A percentile compares a stretch with the other conserved stretches of the same genome.
Evolutionary conservation across 2,329 filamentous ascomycete genomes (phyloP).

Genomic region (Xylariomycetidae sp.): DNA sequence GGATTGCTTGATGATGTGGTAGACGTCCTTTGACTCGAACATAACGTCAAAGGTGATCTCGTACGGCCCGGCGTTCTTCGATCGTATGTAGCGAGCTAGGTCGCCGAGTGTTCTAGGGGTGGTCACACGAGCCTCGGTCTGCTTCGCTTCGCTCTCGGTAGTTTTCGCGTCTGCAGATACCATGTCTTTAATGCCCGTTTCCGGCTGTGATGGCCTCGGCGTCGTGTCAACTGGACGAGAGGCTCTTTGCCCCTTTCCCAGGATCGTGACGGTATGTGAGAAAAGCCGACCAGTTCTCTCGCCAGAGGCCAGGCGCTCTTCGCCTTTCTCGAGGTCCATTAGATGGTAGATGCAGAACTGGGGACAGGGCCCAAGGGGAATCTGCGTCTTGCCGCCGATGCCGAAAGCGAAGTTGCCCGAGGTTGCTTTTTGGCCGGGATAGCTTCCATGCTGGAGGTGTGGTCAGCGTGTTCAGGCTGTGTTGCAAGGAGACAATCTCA

Average conservation of each 20-base stretch:
- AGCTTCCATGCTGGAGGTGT: conserved; percentile 34
- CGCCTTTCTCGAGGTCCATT: conserved; percentile 32
- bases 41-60: conserved; percentile 48
- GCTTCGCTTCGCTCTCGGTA: too few relatives aligned
- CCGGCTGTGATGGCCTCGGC: too few relatives aligned
- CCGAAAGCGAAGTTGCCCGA: conserved; percentile 44
- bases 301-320: conserved; percentile 9
- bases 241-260: conserved; percentile 11
- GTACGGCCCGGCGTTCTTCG: conserved; percentile 46
- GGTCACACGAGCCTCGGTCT: too few relatives aligned
- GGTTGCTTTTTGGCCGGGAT: conserved; percentile 45
- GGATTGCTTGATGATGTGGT: conserved; percentile 28
- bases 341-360: conserved; percentile 45
- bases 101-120: conserved; percentile 19
- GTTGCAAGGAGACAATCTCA: too few relatives aligned
- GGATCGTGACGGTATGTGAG: conserved; percentile 9
- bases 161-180: too few relatives aligned
- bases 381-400: conserved; percentile 31
- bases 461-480: conserved; percentile 5
- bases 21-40: conserved; percentile 32
- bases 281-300: conserved; percentile 4
- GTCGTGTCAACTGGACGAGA: too few relatives aligned
- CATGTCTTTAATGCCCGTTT: too few relatives aligned
- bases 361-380: conserved; percentile 32
- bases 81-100: conserved; percentile 36